phyloP scores from a whole-genome alignment of 2,329 filamentous ascomycete genomes.

The Mycosphaerella sp. region DNA sequence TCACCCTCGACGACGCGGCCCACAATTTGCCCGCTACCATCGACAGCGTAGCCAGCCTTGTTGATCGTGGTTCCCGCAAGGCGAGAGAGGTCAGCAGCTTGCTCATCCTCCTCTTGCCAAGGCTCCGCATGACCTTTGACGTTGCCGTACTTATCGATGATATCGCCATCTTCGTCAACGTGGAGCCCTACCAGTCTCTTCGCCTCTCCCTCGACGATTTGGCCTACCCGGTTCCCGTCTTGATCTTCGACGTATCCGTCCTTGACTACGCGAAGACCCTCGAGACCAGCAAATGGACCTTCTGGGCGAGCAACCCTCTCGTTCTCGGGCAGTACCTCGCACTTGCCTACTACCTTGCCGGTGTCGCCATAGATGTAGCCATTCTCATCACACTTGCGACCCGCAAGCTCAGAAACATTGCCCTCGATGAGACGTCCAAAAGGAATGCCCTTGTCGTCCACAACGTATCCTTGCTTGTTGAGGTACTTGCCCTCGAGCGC shows the following conservation, averaged over 20 bases:
- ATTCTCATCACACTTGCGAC: conserved; percentile 51
- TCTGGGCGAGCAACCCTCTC: conserved; percentile 54
- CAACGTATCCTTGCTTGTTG: conserved; percentile 57
- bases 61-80: conserved; percentile 58
- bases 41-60: conserved; percentile 58
- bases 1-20: conserved; percentile 55
- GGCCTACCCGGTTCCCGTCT: conserved; percentile 70
- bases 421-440: conserved; percentile 53
- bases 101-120: conserved; percentile 46
- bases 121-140: conserved; percentile 56
- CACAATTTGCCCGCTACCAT: conserved; percentile 52
- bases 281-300: conserved; percentile 64
- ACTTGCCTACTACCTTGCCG: conserved; percentile 52
- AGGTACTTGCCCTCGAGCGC: conserved; percentile 49
- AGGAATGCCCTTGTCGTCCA: conserved; percentile 49
- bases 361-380: conserved; percentile 53
- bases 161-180: conserved; percentile 78
- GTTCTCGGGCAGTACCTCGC: conserved; percentile 53
- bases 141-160: conserved; percentile 67
- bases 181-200: conserved; percentile 66
- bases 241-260: conserved; percentile 69
- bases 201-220: conserved; percentile 62
- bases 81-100: conserved; percentile 51
- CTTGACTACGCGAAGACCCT: conserved; percentile 60
- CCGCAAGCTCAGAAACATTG: conserved; percentile 52